Evolutionary conservation across 1,139 yeast genomes (phyloP).

Genomic region (Casaregolazyma suthepensis): DNA sequence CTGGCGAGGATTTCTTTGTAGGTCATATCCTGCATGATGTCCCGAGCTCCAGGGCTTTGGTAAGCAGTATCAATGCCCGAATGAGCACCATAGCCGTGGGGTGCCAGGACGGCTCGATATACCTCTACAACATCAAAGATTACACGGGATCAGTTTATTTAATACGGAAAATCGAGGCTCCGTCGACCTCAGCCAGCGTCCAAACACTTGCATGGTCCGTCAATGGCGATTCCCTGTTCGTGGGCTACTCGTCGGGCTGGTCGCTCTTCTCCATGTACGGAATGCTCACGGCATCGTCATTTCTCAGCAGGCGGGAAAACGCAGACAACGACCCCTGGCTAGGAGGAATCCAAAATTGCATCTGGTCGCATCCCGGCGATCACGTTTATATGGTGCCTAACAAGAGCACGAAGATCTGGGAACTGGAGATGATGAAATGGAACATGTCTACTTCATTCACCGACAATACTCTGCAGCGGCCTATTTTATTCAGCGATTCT

Average conservation of each 20-base stretch:
- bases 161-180: constrained; percentile 26
- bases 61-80: constrained; percentile 33
- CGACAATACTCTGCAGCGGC: constrained; percentile 29
- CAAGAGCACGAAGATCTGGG: constrained; percentile 20
- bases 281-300: constrained; percentile 31
- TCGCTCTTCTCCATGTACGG: constrained; percentile 36
- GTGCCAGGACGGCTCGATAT: constrained; percentile 28
- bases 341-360: constrained; percentile 27
- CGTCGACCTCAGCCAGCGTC: constrained; percentile 29
- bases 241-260: constrained; percentile 35
- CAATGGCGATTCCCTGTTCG: constrained; percentile 34
- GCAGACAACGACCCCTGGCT: constrained; percentile 28
- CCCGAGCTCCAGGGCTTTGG: constrained; percentile 22
- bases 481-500: constrained; percentile 33
- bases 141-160: constrained; percentile 29
- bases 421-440: constrained; percentile 30
- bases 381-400: constrained; percentile 25
- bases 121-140: constrained; percentile 32
- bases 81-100: constrained; percentile 34
- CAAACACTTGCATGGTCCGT: constrained; percentile 30
- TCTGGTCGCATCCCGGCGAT: constrained; percentile 32
- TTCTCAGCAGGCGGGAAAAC: constrained; percentile 24
- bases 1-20: constrained; percentile 9
- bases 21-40: constrained; percentile 23
- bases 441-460: constrained; percentile 28